phyloP scores from a whole-genome alignment of 78 protist species.

The Dictyostelium citrinum region DNA sequence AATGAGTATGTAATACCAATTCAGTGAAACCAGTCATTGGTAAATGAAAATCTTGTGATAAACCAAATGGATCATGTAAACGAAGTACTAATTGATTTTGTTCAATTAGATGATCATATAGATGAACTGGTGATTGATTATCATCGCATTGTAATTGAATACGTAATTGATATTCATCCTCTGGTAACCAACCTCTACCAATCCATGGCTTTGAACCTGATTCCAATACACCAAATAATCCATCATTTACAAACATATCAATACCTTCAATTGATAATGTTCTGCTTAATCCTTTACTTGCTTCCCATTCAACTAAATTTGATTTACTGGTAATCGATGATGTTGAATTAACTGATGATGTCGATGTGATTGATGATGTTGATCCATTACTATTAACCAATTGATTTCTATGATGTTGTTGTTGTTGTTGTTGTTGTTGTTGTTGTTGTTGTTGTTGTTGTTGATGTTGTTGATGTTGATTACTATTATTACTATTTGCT shows the following conservation, averaged over 20 bases:
- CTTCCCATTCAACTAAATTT: slow-evolving; percentile 62
- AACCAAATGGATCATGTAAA: slow-evolving; percentile 67
- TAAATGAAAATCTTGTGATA: slow-evolving; percentile 32
- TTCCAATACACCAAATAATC: slow-evolving; percentile 45
- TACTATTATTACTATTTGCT: background rate
- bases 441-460: background rate
- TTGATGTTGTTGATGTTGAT: background rate
- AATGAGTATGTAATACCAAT: slow-evolving; percentile 47
- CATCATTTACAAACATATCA: slow-evolving; percentile 77
- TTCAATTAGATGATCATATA: background rate
- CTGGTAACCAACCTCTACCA: slow-evolving; percentile 77
- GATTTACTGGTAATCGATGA: background rate
- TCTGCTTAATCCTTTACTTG: slow-evolving; percentile 20
- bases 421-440: background rate
- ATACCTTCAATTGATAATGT: slow-evolving; percentile 34
- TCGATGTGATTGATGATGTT: background rate
- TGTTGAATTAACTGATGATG: background rate
- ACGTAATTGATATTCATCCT: slow-evolving; percentile 62
- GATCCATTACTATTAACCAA: background rate
- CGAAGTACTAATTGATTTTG: slow-evolving; percentile 7
- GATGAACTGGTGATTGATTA: slow-evolving; percentile 5
- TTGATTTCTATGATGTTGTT: background rate
- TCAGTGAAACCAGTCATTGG: slow-evolving; percentile 33
- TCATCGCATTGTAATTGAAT: slow-evolving; percentile 63
- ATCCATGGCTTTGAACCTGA: slow-evolving; percentile 56